Evolutionary conservation across 257 asterid species (phyloP).

Genomic region (Fraxinus anomala): DNA sequence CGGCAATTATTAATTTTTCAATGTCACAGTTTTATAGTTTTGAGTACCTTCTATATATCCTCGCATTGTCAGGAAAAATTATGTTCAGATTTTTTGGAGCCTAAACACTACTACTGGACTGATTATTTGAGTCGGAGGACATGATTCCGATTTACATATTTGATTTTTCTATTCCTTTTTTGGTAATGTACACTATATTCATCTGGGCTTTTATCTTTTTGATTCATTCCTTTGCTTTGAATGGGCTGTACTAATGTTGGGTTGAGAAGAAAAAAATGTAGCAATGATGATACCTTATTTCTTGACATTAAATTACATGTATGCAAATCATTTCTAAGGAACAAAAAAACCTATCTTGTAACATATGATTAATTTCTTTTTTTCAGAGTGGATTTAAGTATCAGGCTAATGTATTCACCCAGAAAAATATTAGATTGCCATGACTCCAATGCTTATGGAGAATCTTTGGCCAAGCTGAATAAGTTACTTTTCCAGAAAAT

Average conservation of each 20-base stretch:
- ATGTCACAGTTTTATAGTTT: background rate
- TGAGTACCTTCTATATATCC: background rate
- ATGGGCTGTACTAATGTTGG: background rate
- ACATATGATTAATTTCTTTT: background rate
- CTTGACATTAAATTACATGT: background rate
- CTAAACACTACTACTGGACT: too few relatives aligned
- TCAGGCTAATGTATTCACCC: background rate
- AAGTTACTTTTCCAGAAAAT: background rate
- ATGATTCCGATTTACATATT: background rate
- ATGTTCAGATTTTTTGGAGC: too few relatives aligned
- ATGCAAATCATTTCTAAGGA: background rate
- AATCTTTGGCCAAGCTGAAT: background rate
- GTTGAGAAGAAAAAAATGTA: background rate
- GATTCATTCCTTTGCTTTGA: background rate
- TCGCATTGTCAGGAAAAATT: background rate
- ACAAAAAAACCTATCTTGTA: background rate
- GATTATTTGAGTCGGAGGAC: background rate
- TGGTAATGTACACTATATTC: background rate
- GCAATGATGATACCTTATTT: background rate
- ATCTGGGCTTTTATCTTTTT: background rate
- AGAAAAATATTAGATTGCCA: background rate
- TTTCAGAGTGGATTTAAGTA: background rate
- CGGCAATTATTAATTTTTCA: background rate
- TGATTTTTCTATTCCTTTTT: background rate
- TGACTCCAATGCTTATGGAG: background rate